A percentile compares a stretch with the other conserved stretches of the same genome.
Conservation (phyloP, 345 rosid species). For the Syzygium aromaticum region DNA sequence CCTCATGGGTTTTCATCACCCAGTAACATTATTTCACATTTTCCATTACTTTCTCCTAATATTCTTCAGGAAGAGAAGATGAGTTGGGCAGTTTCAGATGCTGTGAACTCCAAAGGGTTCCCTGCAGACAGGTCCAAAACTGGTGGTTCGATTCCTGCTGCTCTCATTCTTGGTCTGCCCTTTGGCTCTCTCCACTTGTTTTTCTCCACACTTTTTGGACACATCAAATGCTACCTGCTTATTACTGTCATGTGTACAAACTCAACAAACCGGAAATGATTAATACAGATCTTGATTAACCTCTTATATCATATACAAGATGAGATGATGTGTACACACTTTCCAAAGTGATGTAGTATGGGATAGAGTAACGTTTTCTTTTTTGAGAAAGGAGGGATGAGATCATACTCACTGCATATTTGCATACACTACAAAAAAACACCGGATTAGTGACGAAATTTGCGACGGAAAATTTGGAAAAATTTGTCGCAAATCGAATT, state of each 20-base stretch:
- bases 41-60: neutral
- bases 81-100: conserved; percentile 44
- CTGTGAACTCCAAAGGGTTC: conserved; percentile 41
- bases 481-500: no score
- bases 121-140: conserved; percentile 56
- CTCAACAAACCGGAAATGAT: neutral
- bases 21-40: neutral
- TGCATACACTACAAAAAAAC: no score
- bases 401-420: neutral
- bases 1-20: neutral
- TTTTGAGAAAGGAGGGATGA: neutral
- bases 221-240: neutral
- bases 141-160: conserved; percentile 64
- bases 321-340: neutral
- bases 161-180: conserved; percentile 48
- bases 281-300: neutral
- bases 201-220: neutral
- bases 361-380: neutral
- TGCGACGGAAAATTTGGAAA: no score
- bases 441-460: no score
- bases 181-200: neutral
- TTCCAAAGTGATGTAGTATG: neutral
- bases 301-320: neutral
- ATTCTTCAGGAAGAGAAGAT: conserved; percentile 34
- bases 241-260: neutral